A percentile compares a stretch with the other conserved stretches of the same genome.
Evolutionary conservation across 495 filamentous ascomycete genomes (phyloP).

Genomic region (Daldinia caldariorum): DNA sequence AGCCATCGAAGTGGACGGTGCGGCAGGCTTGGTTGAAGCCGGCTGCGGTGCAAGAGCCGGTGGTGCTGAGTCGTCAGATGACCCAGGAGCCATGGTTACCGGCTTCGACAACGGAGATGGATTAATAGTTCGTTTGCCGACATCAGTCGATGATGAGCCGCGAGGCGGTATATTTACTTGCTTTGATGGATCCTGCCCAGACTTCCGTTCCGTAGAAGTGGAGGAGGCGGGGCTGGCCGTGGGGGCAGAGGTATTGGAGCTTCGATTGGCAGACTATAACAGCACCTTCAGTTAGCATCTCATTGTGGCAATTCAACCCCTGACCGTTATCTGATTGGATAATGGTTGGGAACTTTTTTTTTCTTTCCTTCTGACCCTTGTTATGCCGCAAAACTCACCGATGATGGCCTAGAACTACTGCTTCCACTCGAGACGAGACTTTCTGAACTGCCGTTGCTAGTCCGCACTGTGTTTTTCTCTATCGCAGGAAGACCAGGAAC

Average conservation of each 20-base stretch:
- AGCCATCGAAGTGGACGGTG: conserved; percentile 26
- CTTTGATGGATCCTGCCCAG: conserved; percentile 64
- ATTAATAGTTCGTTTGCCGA: conserved; percentile 72
- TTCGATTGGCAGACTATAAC: conserved; percentile 60
- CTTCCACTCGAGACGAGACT: conserved; percentile 57
- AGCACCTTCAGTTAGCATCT: conserved; percentile 49
- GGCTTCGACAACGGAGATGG: conserved; percentile 93
- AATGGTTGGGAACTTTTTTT: conserved; percentile 34
- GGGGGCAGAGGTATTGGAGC: conserved; percentile 54
- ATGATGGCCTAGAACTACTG: conserved; percentile 56
- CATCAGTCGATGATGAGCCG: conserved; percentile 77
- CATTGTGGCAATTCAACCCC: conserved; percentile 23
- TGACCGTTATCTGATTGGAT: conserved; percentile 53
- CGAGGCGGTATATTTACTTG: conserved; percentile 72
- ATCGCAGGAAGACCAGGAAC: conserved; percentile 33
- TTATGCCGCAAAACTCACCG: conserved; percentile 52
- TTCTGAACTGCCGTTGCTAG: conserved; percentile 55
- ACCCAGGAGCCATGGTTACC: conserved; percentile 65
- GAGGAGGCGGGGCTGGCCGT: conserved; percentile 61
- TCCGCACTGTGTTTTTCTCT: conserved; percentile 44
- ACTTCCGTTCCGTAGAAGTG: conserved; percentile 50
- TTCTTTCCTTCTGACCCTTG: conserved; percentile 6
- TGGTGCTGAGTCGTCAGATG: conserved; percentile 47
- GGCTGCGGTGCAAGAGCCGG: conserved; percentile 47
- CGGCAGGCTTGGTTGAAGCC: conserved; percentile 52